A percentile compares a stretch with the other conserved stretches of the same genome.
These are phyloP conservation scores for Dioscorea cayenensis DNA, from an alignment of 116 monocot genomes.

Conservation along the genomic window DNA sequence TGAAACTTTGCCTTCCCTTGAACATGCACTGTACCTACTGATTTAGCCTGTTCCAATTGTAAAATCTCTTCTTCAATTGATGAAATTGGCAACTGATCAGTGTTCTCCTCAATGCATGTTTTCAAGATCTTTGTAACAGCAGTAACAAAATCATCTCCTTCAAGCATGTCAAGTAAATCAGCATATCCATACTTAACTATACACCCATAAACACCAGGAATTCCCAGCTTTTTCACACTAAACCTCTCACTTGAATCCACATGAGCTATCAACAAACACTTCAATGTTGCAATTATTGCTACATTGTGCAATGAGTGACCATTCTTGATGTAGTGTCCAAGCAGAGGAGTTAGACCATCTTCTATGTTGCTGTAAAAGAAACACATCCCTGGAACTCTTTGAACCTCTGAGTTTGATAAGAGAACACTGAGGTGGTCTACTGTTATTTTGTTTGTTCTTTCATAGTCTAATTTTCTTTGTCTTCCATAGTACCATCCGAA, in stretches of 20 bases:
- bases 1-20: constrained; percentile 71
- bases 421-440: constrained; percentile 17
- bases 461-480: constrained; percentile 51
- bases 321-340: constrained; percentile 62
- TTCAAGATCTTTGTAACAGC: constrained; percentile 33
- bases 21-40: constrained; percentile 53
- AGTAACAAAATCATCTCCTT: constrained; percentile 46
- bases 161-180: constrained; percentile 25
- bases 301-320: constrained; percentile 53
- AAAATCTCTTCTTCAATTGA: constrained; percentile 31
- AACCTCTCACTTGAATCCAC: constrained; percentile 48
- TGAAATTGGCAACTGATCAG: constrained; percentile 1
- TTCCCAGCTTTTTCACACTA: constrained; percentile 31
- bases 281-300: constrained; percentile 49
- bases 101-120: constrained; percentile 20
- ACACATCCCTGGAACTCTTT: constrained; percentile 59
- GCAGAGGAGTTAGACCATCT: constrained; percentile 65
- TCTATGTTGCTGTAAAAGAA: constrained; percentile 72
- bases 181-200: constrained; percentile 69
- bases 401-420: constrained; percentile 5
- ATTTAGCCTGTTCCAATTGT: constrained; percentile 33
- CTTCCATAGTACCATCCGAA: constrained; percentile 75
- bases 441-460: constrained; percentile 39
- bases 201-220: constrained; percentile 52
- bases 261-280: constrained; percentile 50